Conservation (phyloP, 1,284 basidiomycete species). For the Cutaneotrichosporon mucoides region DNA sequence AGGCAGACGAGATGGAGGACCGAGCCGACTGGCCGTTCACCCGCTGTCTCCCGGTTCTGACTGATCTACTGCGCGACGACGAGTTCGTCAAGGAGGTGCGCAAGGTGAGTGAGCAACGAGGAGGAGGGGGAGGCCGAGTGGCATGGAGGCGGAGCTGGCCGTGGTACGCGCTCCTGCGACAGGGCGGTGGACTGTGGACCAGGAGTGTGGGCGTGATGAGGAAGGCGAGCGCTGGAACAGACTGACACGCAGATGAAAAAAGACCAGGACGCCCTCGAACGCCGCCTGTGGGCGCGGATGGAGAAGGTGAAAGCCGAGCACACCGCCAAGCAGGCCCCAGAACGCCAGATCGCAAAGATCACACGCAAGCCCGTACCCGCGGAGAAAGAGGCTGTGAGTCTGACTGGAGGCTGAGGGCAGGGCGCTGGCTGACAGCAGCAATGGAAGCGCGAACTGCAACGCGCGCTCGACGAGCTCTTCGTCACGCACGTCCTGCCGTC, state of each 20-base stretch:
- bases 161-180: too few species aligned
- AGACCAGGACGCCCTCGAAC: conserved; percentile 41
- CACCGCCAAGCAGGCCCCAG: conserved; percentile 25
- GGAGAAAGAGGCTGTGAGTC: conserved; percentile 32
- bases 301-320: conserved; percentile 43
- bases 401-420: not conserved
- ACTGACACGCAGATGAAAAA: conserved; percentile 39
- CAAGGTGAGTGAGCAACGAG: conserved; percentile 26
- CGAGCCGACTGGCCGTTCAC: conserved; percentile 22
- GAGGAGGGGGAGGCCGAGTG: not conserved
- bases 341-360: conserved; percentile 38
- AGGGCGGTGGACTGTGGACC: not conserved
- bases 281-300: conserved; percentile 40
- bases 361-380: conserved; percentile 29
- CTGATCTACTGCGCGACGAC: conserved; percentile 34
- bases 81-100: conserved; percentile 34
- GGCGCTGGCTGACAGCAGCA: conserved; percentile 20
- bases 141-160: not conserved
- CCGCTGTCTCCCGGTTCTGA: conserved; percentile 35
- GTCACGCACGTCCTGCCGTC: conserved; percentile 26
- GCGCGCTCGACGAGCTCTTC: conserved; percentile 27
- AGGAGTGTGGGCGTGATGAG: not conserved
- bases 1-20: conserved; percentile 10
- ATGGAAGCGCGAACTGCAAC: conserved; percentile 25
- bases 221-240: not conserved